Conservation (phyloP, 129 eudicot genomes). For the Gnaphalium uliginosum region DNA sequence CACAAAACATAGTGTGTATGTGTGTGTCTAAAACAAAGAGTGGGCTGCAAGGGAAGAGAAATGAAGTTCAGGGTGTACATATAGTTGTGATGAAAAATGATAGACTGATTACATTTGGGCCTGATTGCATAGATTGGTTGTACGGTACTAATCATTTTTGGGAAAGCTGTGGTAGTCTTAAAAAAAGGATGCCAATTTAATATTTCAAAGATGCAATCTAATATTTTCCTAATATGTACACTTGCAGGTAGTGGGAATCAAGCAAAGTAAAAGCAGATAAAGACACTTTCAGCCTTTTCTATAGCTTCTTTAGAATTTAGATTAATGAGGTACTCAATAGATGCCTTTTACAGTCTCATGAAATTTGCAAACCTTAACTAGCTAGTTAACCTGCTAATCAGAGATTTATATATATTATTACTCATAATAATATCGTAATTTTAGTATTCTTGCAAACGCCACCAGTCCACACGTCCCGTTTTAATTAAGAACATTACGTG, state of each 20-base stretch:
- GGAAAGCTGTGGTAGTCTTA: background rate
- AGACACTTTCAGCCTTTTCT: constrained; percentile 37
- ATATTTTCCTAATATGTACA: constrained; percentile 34
- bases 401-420: too few species aligned
- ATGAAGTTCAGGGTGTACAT: constrained; percentile 21
- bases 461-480: too few species aligned
- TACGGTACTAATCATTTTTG: constrained; percentile 23
- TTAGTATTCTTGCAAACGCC: too few species aligned
- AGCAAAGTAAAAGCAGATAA: constrained; percentile 32
- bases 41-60: background rate
- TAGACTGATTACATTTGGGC: constrained; percentile 17
- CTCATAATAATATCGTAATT: too few species aligned
- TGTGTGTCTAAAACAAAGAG: background rate
- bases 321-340: constrained; percentile 41
- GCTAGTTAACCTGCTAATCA: background rate
- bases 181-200: constrained; percentile 11
- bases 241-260: constrained; percentile 38
- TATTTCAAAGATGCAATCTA: constrained; percentile 35
- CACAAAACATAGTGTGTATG: constrained; percentile 24
- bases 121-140: constrained; percentile 27
- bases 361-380: constrained; percentile 14
- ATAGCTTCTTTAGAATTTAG: constrained; percentile 21
- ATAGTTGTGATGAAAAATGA: background rate
- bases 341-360: constrained; percentile 17
- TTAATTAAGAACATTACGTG: too few species aligned